phyloP scores from a whole-genome alignment of 305 asterid species.

The Stenogyne calaminthoides region DNA sequence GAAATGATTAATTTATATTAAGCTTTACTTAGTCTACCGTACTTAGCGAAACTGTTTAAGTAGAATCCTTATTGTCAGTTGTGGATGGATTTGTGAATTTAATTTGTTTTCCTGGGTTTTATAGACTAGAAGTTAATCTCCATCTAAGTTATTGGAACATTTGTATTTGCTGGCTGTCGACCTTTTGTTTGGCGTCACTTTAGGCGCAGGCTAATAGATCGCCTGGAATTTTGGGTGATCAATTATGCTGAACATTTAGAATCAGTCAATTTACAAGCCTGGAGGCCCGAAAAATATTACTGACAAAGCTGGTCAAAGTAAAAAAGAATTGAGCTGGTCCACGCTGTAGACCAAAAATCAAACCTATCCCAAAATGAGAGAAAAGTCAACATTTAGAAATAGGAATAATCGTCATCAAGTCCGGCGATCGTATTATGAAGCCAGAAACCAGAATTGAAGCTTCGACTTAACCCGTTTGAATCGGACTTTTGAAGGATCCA shows the following conservation, averaged over 20 bases:
- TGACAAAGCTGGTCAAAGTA: too few species aligned
- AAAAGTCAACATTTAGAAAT: too few species aligned
- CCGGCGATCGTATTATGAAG: too few species aligned
- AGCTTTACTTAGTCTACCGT: background rate
- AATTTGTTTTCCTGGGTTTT: background rate
- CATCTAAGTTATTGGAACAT: conserved; percentile 2
- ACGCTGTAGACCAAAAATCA: too few species aligned
- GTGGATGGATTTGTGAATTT: conserved; percentile 8
- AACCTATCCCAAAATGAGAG: too few species aligned
- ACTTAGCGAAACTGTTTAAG: background rate
- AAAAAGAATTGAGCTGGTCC: too few species aligned
- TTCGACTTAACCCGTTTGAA: too few species aligned
- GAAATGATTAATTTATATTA: background rate
- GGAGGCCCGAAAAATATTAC: too few species aligned
- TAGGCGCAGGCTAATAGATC: too few species aligned
- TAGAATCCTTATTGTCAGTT: background rate
- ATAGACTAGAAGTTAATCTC: background rate
- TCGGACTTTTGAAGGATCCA: too few species aligned
- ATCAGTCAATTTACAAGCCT: background rate
- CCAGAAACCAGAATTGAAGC: too few species aligned
- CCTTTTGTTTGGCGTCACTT: background rate
- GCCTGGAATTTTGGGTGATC: background rate
- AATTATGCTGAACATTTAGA: background rate
- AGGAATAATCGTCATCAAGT: too few species aligned
- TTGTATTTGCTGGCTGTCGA: background rate